A percentile compares a stretch with the other conserved stretches of the same genome.
Conservation (phyloP, 805 yeast genomes). For the Lipomyces spencermartinsiae region DNA sequence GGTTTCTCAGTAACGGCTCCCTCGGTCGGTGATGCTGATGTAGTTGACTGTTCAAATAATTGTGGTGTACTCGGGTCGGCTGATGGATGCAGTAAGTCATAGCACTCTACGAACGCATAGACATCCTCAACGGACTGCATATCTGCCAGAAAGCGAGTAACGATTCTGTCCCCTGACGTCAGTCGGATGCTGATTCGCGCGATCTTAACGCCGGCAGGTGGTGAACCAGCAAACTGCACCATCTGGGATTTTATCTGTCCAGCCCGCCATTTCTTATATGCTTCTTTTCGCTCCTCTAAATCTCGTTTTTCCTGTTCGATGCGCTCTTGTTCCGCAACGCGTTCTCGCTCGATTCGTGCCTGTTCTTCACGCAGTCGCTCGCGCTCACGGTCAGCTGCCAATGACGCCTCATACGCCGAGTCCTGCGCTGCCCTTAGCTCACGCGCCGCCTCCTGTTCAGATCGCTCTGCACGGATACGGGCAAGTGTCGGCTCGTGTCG, state of each 20-base stretch:
- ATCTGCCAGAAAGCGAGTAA: slow-evolving; percentile 55
- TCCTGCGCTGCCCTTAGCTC: slow-evolving; percentile 77
- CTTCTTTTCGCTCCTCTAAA: slow-evolving; percentile 48
- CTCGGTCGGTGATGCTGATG: slow-evolving; percentile 40
- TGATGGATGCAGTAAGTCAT: slow-evolving; percentile 38
- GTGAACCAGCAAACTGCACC: slow-evolving; percentile 41
- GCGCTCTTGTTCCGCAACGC: slow-evolving; percentile 33
- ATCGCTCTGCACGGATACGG: slow-evolving; percentile 65
- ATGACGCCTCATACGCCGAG: slow-evolving; percentile 71
- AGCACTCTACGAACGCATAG: slow-evolving; percentile 71
- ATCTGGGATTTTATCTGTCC: slow-evolving; percentile 41
- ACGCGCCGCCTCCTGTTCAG: slow-evolving; percentile 60
- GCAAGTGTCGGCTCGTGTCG: slow-evolving; percentile 68
- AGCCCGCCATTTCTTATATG: slow-evolving; percentile 53
- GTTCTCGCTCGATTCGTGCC: slow-evolving; percentile 36
- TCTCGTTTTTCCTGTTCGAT: slow-evolving; percentile 37
- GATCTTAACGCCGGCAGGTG: slow-evolving; percentile 26
- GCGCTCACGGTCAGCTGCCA: slow-evolving; percentile 68
- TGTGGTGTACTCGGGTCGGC: slow-evolving; percentile 12
- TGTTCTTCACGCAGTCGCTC: slow-evolving; percentile 46
- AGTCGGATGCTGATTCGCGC: slow-evolving; percentile 77
- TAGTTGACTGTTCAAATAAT: neutral
- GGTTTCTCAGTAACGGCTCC: slow-evolving; percentile 45
- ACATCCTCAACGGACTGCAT: slow-evolving; percentile 62
- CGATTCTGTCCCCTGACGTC: slow-evolving; percentile 64